Evolutionary conservation across 345 rosid genomes (phyloP).

Genomic region (Aegle marmelos): DNA sequence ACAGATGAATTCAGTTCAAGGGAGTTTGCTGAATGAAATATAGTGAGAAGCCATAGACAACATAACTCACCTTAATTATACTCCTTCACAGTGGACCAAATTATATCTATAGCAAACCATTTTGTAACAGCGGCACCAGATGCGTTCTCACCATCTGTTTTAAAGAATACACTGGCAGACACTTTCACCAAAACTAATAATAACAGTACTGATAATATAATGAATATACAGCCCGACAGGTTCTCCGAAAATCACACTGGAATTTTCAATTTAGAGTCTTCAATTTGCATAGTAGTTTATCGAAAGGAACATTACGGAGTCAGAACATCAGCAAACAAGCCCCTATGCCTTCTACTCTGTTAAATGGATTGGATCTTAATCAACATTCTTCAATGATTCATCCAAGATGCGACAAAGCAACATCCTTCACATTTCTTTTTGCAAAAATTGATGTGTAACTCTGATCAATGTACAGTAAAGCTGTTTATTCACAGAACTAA

Average conservation of each 20-base stretch:
- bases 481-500: not conserved
- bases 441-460: not conserved
- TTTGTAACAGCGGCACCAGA: too few species aligned
- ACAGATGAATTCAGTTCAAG: too few species aligned
- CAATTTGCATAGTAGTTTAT: too few species aligned
- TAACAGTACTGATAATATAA: too few species aligned
- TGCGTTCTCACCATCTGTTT: not conserved
- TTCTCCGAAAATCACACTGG: not conserved
- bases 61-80: not conserved
- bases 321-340: not conserved
- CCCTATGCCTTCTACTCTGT: not conserved
- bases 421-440: not conserved
- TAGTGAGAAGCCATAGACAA: not conserved
- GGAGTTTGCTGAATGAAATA: not conserved
- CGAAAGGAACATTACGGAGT: not conserved
- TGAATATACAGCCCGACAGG: too few species aligned
- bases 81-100: not conserved
- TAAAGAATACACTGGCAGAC: not conserved
- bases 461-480: not conserved
- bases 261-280: too few species aligned
- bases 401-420: not conserved
- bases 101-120: not conserved
- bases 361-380: not conserved
- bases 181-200: too few species aligned
- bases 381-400: not conserved